Evolutionary conservation across 208 protist genomes (phyloP).

Genomic region (Vickermania spadyakhi): DNA sequence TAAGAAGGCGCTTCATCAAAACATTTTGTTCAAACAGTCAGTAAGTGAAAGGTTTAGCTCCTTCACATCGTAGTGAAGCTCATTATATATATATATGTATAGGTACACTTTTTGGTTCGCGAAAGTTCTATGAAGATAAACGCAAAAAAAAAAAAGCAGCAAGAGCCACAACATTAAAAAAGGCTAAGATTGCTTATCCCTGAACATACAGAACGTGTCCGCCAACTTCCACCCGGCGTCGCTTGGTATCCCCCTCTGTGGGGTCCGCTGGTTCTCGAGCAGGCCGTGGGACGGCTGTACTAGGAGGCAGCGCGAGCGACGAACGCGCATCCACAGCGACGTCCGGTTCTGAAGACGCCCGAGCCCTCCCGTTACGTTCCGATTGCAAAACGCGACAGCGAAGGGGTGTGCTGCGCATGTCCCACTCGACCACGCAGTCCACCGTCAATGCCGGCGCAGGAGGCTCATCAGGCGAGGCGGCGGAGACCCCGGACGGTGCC

Average conservation of each 20-base stretch:
- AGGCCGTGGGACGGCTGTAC: neutral
- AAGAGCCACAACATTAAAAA: too few species aligned
- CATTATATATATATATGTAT: too few species aligned
- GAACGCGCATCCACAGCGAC: neutral
- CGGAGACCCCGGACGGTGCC: neutral
- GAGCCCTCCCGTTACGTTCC: too few species aligned
- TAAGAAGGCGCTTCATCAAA: too few species aligned
- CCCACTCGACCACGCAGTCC: constrained; percentile 26
- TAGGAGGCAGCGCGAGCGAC: neutral
- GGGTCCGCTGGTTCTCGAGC: constrained; percentile 14
- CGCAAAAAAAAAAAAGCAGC: too few species aligned
- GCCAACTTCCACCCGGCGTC: constrained; percentile 46
- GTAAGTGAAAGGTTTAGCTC: too few species aligned
- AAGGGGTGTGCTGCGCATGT: constrained; percentile 9
- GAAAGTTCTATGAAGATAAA: too few species aligned
- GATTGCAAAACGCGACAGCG: neutral
- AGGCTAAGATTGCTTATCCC: too few species aligned
- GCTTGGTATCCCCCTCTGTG: constrained; percentile 13
- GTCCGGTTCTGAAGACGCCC: neutral
- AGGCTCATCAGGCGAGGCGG: constrained; percentile 1
- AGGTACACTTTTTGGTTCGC: too few species aligned
- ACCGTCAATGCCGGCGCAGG: constrained; percentile 1
- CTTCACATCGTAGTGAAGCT: too few species aligned
- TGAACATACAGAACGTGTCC: too few species aligned
- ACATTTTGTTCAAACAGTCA: too few species aligned